These are phyloP conservation scores for Darksidea phi DNA, from an alignment of 495 filamentous ascomycete species.

Conservation along the genomic window DNA sequence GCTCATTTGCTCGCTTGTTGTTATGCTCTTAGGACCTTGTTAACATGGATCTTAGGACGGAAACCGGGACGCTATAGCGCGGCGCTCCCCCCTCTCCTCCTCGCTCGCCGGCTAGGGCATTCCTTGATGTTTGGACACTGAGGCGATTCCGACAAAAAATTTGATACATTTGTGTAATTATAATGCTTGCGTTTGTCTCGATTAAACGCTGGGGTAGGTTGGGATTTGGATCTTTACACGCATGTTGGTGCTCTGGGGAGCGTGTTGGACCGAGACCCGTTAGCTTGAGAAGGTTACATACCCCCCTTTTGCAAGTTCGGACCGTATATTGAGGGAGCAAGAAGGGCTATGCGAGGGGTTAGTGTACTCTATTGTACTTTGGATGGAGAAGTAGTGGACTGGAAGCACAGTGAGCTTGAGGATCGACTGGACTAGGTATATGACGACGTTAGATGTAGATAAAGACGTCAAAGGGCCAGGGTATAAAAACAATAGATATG, in stretches of 20 bases:
- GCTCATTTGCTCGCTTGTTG: not conserved
- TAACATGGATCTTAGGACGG: not conserved
- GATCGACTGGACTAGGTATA: not conserved
- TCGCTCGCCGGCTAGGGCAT: no score
- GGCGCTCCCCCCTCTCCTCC: no score
- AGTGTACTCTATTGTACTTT: not conserved
- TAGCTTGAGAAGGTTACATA: no score
- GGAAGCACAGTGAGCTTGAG: not conserved
- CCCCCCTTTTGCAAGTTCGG: conserved; percentile 4
- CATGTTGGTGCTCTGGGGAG: no score
- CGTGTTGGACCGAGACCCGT: no score
- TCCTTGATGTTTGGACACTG: no score
- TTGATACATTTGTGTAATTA: no score
- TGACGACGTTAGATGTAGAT: conserved; percentile 10
- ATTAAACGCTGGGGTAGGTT: no score
- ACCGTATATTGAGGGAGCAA: not conserved
- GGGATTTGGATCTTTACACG: no score
- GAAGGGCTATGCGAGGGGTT: not conserved
- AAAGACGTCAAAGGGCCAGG: not conserved
- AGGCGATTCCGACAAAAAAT: no score
- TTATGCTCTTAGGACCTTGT: not conserved
- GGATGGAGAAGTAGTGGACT: not conserved
- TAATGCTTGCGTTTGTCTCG: no score
- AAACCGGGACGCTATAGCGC: not conserved
- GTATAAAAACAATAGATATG: conserved; percentile 12